These are phyloP conservation scores for Pseudophaeomoniella oleicola DNA, from an alignment of 2,329 filamentous ascomycete species.

Conservation along the genomic window DNA sequence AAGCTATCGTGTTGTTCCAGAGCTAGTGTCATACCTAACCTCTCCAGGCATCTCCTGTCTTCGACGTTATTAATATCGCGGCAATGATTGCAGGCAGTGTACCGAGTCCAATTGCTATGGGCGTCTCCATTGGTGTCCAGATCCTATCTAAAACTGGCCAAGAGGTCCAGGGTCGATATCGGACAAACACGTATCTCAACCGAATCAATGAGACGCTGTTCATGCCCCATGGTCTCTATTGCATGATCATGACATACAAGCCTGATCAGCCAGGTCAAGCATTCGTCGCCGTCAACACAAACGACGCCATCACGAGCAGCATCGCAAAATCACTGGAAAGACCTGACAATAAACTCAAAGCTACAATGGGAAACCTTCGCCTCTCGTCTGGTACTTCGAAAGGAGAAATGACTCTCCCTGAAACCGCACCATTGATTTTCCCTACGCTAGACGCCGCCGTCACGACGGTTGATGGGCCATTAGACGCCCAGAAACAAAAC, in stretches of 20 bases:
- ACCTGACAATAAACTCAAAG: conserved; percentile 2
- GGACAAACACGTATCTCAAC: conserved; percentile 40
- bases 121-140: conserved; percentile 7
- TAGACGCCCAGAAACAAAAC: conserved; percentile 6
- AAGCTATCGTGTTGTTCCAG: not conserved
- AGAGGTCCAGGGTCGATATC: conserved; percentile 11
- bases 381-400: conserved; percentile 13
- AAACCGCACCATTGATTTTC: conserved; percentile 34
- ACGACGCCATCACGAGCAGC: conserved; percentile 20
- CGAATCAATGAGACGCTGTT: conserved; percentile 43
- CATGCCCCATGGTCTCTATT: conserved; percentile 39
- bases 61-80: conserved; percentile 11
- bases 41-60: conserved; percentile 8
- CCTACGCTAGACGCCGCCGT: conserved; percentile 18
- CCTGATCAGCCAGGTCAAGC: conserved; percentile 19
- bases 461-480: not conserved
- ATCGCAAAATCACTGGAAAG: conserved; percentile 9
- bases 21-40: not conserved
- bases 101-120: conserved; percentile 9
- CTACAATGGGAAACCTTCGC: conserved; percentile 3
- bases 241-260: conserved; percentile 40
- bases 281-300: conserved; percentile 17
- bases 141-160: conserved; percentile 3
- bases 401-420: conserved; percentile 26
- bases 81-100: conserved; percentile 5